Base-by-base conservation (phyloP, 2,329 filamentous ascomycete species). In the Cordyceps cicadae region DNA sequence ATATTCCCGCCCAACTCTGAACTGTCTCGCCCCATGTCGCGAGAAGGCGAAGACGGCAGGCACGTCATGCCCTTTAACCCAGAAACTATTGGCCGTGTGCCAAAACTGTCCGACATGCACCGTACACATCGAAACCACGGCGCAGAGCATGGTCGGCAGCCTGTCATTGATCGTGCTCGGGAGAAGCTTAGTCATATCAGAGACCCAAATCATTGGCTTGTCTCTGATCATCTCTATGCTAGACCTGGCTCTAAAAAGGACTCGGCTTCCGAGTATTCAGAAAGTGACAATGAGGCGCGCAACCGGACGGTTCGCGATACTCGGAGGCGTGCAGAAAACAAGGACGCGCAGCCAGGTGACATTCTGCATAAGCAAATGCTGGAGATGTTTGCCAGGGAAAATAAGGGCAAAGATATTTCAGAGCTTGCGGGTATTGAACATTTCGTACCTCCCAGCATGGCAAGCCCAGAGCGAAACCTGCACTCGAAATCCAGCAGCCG, bases 301-400 rank as follows among this genome's bases (percentile, higher is more conserved):
- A 51, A 55, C 37, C 50, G 51, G 19, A 59, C 55, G 11, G 29
- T 59, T 15, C 55, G 55, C 6, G 49, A 50, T 6, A 14, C 29
- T 11, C 34, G 50, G 21, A 51, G 29, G 21, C 60, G 52, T n/a
- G 37, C 52, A 32, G 49, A 50, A 17, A 45, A 17, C 21, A 52
- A 48, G 11, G 21, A 51, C n/a, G 34, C 32, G 5, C 58, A 63
- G 17, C 76, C 75, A 26, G 80, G 78, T 63, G 80, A 84, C 61
- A 72, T 86, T 14, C 71, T 86, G 14, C 81, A 84, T 63, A 84
- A 82, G 68, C 83, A 86, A 67, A 86, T 86, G 82, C 72, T 79
- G 62, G 82, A 85, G 61, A 81, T 85, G 74, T 77, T 86, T 62
- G 80, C 80, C 6, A 78, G 77, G 63, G 83, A 86, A 67, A 77